phyloP scores from a whole-genome alignment of 805 yeast species.

The Sugiyamaella valdiviana region DNA sequence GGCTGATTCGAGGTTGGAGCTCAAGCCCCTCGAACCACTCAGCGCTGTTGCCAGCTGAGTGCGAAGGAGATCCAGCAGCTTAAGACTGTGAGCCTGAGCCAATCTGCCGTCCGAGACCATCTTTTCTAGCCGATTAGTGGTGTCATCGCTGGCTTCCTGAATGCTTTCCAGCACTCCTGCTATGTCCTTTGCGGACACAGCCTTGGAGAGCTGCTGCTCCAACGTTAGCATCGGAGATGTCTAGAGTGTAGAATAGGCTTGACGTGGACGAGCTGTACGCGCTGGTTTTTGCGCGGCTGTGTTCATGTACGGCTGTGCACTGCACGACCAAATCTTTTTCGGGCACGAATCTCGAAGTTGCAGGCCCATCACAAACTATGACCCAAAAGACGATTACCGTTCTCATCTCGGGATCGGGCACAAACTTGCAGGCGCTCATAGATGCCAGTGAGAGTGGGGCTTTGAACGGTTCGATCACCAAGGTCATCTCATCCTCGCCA shows the following conservation, averaged over 20 bases:
- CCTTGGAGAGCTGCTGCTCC: neutral
- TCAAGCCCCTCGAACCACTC: constrained; percentile 49
- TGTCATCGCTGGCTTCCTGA: constrained; percentile 2
- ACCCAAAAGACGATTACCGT: constrained; percentile 47
- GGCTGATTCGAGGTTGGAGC: constrained; percentile 50
- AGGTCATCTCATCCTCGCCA: constrained; percentile 78
- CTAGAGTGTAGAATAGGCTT: neutral
- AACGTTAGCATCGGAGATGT: neutral
- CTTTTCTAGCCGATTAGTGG: constrained; percentile 7
- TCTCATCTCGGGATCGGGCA: constrained; percentile 89
- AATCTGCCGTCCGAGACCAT: constrained; percentile 10
- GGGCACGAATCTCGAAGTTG: neutral
- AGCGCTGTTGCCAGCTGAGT: constrained; percentile 27
- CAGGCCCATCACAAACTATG: constrained; percentile 13
- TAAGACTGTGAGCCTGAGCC: constrained; percentile 20
- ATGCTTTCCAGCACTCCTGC: constrained; percentile 11
- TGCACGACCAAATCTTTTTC: neutral
- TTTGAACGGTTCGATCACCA: constrained; percentile 48
- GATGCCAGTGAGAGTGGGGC: constrained; percentile 50
- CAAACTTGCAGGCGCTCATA: constrained; percentile 91
- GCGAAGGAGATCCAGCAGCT: constrained; percentile 26
- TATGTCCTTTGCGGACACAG: constrained; percentile 14
- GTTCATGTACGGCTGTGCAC: neutral
- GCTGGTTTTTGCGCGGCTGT: neutral
- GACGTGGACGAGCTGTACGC: neutral